phyloP scores from a whole-genome alignment of 2,329 filamentous ascomycete genomes.

The Claviceps capensis region DNA sequence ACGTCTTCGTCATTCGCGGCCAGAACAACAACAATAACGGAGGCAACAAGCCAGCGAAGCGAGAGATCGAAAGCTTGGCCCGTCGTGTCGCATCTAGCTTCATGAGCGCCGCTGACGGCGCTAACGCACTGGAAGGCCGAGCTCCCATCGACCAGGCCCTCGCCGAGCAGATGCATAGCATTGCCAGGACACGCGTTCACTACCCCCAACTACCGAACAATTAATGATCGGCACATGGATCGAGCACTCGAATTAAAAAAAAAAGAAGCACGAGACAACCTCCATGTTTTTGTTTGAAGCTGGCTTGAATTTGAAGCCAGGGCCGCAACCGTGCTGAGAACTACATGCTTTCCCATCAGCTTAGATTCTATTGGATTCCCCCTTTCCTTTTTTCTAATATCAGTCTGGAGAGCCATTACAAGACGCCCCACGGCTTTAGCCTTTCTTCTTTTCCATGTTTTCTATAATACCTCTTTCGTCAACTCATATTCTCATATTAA shows the following conservation, averaged over 20 bases:
- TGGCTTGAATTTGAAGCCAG: neutral
- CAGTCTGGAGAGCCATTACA: neutral
- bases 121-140: neutral
- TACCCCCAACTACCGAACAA: slow-evolving; percentile 12
- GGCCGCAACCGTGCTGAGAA: neutral
- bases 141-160: slow-evolving; percentile 4
- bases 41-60: slow-evolving; percentile 15
- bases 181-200: slow-evolving; percentile 12
- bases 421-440: slow-evolving; percentile 2
- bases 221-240: neutral
- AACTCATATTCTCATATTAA: slow-evolving; percentile 5
- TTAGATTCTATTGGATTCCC: neutral
- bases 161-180: slow-evolving; percentile 6
- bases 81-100: neutral
- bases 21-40: slow-evolving; percentile 13
- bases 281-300: neutral
- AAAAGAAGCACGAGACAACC: neutral
- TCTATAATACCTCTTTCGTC: neutral
- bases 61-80: slow-evolving; percentile 14
- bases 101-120: neutral
- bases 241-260: neutral
- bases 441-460: slow-evolving; percentile 5
- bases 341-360: slow-evolving; percentile 3
- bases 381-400: neutral
- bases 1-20: slow-evolving; percentile 27